Evolutionary conservation across 495 filamentous ascomycete genomes (phyloP), one percentile per base, ranked within the genome.

Genomic region (Astrocystis sublimbata): DNA sequence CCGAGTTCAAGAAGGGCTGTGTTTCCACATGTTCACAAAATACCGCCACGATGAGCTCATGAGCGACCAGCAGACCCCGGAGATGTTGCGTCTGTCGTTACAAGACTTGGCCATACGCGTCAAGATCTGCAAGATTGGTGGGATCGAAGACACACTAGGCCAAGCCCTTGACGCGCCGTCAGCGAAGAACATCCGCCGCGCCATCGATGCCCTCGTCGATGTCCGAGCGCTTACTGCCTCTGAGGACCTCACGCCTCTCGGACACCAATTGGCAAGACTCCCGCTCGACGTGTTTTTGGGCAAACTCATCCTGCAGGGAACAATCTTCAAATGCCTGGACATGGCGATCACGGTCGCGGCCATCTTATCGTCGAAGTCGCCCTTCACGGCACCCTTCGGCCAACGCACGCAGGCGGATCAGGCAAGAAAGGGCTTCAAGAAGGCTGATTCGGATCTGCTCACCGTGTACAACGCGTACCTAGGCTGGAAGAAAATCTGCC

Each of bases 21-120:
- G 93, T 74, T 97, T 97, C 74, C 94, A 98, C 66, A 78, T 98
- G 12, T 96, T 97, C 72, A 96, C 94, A 1, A 93, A 87, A 59
- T 79, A 91, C 62, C 85, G 93, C 2, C 90, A 97, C 72, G 92
- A 97, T 67, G 66, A 62, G 19, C 63, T 90, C 62, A 91, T 97
- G 81, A 84, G 85, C 13, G 91, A 93, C 52, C 91, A 97, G 69
- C 94, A 98, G 78, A 96, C 89, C 0, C 94, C 94, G 0, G 94
- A 98, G 72, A 92, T 98, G 83, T 86, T 98, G 43, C 88, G 94
- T 2, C 82, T 98, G 6, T 97, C 92, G 0, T 76, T 98, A 9
- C 93, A 98, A 75, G 94, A 98, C 65, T 83, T 97, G 3, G 91
- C 93, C 8, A 88, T 98, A 64, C 87, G 94, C n/a, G 92, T 97